Evolutionary conservation across 345 rosid species (phyloP).

Genomic region (Salix exigua): DNA sequence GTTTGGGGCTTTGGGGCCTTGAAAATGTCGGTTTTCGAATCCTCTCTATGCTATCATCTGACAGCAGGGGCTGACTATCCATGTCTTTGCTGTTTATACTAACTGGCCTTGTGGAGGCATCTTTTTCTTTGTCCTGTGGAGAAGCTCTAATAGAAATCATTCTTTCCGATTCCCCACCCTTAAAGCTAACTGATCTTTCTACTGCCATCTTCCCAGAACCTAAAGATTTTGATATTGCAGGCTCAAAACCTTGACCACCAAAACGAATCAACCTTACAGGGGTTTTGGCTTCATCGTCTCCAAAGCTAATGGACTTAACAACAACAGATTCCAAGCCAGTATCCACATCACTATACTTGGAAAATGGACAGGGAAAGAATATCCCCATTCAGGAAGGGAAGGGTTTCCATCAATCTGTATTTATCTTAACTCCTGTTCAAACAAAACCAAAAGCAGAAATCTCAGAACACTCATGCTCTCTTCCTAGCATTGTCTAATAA

Average conservation of each 20-base stretch:
- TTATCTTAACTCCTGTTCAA: conserved; percentile 24
- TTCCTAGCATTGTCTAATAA: background rate
- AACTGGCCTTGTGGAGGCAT: conserved; percentile 1
- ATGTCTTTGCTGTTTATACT: conserved; percentile 4
- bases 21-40: conserved; percentile 27
- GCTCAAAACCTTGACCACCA: conserved; percentile 45
- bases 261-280: conserved; percentile 67
- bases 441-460: background rate
- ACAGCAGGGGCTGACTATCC: conserved; percentile 12
- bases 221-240: conserved; percentile 52
- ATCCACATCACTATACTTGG: conserved; percentile 54
- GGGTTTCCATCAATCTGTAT: conserved; percentile 6
- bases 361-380: conserved; percentile 54
- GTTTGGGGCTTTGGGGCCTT: conserved; percentile 57
- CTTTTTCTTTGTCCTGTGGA: conserved; percentile 17
- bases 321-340: conserved; percentile 57
- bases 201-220: conserved; percentile 71
- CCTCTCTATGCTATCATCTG: conserved; percentile 8
- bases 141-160: conserved; percentile 40
- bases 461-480: background rate
- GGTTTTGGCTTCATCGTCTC: conserved; percentile 57
- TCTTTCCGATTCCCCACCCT: conserved; percentile 50
- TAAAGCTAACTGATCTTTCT: conserved; percentile 83
- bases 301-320: conserved; percentile 77
- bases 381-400: conserved; percentile 56